Evolutionary conservation across 495 filamentous ascomycete species (phyloP).

Genomic region (Annulohypoxylon stygium): DNA sequence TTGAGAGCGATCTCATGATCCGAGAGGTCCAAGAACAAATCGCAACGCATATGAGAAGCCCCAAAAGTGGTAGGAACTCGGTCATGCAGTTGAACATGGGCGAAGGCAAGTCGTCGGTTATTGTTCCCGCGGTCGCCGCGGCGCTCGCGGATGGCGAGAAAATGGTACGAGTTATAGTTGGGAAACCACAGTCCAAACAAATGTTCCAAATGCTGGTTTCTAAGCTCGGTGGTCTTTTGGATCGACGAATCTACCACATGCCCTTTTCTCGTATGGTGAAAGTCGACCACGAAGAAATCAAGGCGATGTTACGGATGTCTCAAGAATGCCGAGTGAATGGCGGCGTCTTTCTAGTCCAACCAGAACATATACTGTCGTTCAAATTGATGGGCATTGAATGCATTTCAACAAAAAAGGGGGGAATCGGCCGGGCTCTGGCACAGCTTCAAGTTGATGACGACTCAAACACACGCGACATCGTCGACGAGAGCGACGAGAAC

Average conservation of each 20-base stretch:
- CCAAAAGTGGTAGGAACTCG: constrained; percentile 59
- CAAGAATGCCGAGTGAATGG: constrained; percentile 61
- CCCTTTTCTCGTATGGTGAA: constrained; percentile 70
- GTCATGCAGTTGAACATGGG: constrained; percentile 83
- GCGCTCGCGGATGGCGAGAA: constrained; percentile 65
- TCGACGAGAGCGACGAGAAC: constrained; percentile 78
- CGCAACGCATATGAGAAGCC: constrained; percentile 68
- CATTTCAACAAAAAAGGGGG: constrained; percentile 40
- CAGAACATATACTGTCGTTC: constrained; percentile 79
- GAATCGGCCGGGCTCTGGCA: constrained; percentile 56
- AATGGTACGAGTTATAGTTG: constrained; percentile 71
- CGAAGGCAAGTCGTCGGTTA: constrained; percentile 78
- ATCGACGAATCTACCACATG: constrained; percentile 70
- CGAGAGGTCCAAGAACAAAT: constrained; percentile 71
- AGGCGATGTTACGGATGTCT: constrained; percentile 55
- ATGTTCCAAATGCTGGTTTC: constrained; percentile 71
- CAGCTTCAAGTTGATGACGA: constrained; percentile 59
- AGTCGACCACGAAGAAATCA: constrained; percentile 45
- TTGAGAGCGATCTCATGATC: constrained; percentile 74
- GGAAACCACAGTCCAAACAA: constrained; percentile 72
- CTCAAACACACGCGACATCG: constrained; percentile 62
- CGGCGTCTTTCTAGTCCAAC: constrained; percentile 71
- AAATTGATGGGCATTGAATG: constrained; percentile 73
- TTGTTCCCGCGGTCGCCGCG: constrained; percentile 73
- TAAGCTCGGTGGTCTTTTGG: constrained; percentile 71